phyloP scores from a whole-genome alignment of 116 monocot genomes.

The Zostera marina region DNA sequence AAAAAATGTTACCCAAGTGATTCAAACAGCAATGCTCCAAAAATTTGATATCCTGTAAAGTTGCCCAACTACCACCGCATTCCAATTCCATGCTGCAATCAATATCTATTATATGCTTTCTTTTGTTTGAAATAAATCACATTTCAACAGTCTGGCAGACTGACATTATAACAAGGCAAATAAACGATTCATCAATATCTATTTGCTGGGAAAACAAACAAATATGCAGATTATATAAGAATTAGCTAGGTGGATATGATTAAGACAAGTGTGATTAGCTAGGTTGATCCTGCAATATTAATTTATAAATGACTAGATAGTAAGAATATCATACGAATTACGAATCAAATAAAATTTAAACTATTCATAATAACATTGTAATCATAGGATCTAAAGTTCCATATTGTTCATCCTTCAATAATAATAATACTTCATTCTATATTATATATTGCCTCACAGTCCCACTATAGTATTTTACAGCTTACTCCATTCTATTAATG shows the following conservation, averaged over 20 bases:
- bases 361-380: too few relatives aligned
- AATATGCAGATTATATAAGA: background rate
- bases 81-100: background rate
- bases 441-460: too few relatives aligned
- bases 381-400: background rate
- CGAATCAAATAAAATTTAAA: too few relatives aligned
- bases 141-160: background rate
- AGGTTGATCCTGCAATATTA: too few relatives aligned
- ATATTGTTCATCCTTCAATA: background rate
- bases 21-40: background rate
- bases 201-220: background rate
- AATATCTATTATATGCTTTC: background rate
- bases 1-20: background rate
- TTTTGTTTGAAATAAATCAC: background rate
- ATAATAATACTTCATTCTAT: too few relatives aligned
- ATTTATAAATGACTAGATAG: too few relatives aligned
- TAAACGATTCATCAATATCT: background rate
- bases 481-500: background rate
- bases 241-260: background rate
- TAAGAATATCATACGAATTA: too few relatives aligned
- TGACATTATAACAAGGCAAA: background rate
- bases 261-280: background rate
- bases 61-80: background rate
- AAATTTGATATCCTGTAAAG: background rate
- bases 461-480: background rate